Conservation (phyloP, 2,329 filamentous ascomycete genomes). For the Calonectria honghensis region DNA sequence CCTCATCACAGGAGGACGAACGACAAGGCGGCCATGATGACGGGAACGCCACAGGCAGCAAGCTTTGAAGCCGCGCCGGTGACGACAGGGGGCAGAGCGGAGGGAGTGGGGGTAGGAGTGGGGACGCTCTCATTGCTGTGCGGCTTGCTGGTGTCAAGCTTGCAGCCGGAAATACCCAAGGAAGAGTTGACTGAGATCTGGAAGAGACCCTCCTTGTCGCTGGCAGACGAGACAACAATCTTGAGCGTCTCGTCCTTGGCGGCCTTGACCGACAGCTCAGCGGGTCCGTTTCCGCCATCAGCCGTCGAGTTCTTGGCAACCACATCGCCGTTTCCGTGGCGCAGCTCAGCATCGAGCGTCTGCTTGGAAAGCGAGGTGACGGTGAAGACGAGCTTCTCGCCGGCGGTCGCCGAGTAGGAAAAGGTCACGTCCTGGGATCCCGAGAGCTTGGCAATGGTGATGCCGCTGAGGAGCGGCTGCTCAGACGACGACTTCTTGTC, state of each 20-base stretch:
- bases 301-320: slow-evolving; percentile 9
- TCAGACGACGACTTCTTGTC: slow-evolving; percentile 10
- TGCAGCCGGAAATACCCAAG: slow-evolving; percentile 8
- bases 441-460: slow-evolving; percentile 12
- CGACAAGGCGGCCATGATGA: not conserved
- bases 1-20: not conserved
- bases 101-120: not conserved
- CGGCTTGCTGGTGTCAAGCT: not conserved
- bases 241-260: slow-evolving; percentile 14
- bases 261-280: not conserved
- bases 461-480: slow-evolving; percentile 3
- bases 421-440: slow-evolving; percentile 6
- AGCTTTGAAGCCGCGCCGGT: not conserved
- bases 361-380: slow-evolving; percentile 13
- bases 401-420: not conserved
- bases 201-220: slow-evolving; percentile 1
- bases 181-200: slow-evolving; percentile 22
- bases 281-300: not conserved
- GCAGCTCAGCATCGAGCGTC: not conserved
- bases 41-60: not conserved
- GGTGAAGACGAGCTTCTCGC: slow-evolving; percentile 4
- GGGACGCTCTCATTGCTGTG: not conserved
- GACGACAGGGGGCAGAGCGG: not conserved
- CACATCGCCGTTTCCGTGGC: not conserved
- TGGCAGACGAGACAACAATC: slow-evolving; percentile 5